Conservation (phyloP, 2,329 filamentous ascomycete genomes). For the Endoconidiophora polonica region DNA sequence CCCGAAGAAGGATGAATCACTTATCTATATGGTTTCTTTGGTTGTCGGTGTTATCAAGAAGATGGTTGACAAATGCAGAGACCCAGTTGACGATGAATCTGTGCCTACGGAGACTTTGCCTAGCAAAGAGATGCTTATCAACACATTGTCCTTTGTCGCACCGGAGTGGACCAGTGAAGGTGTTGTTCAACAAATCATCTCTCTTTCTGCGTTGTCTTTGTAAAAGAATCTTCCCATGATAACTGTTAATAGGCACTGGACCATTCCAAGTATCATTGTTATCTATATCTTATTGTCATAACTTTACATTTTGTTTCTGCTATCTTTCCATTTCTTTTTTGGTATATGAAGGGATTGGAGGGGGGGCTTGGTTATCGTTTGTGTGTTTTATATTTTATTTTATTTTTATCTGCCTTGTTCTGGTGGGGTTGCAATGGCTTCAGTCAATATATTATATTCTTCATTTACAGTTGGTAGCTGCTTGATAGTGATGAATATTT, state of each 20-base stretch:
- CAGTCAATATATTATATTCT: too few species aligned
- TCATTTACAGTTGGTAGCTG: too few species aligned
- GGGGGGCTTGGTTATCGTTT: neutral
- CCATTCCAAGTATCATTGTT: neutral
- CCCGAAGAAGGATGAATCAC: conserved; percentile 30
- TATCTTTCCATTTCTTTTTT: conserved; percentile 1
- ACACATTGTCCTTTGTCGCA: conserved; percentile 47
- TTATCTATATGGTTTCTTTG: conserved; percentile 49
- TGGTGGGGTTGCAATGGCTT: conserved; percentile 14
- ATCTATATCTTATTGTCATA: neutral
- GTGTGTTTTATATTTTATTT: neutral
- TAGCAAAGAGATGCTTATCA: conserved; percentile 48
- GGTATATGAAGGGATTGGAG: neutral
- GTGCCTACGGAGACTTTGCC: conserved; percentile 48
- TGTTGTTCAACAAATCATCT: conserved; percentile 51
- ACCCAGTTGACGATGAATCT: conserved; percentile 32
- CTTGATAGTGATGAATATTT: too few species aligned
- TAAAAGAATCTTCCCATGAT: neutral
- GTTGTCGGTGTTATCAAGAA: conserved; percentile 51
- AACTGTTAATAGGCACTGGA: neutral
- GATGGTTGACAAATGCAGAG: conserved; percentile 50
- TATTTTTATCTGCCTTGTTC: neutral
- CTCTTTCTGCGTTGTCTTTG: conserved; percentile 46
- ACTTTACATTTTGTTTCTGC: neutral
- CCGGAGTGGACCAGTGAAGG: conserved; percentile 45